Percentiles rank a stretch among this genome's conserved stretches.
Evolutionary conservation across 1,284 basidiomycete species (phyloP).

Genomic region (Sporisorium reilianum): DNA sequence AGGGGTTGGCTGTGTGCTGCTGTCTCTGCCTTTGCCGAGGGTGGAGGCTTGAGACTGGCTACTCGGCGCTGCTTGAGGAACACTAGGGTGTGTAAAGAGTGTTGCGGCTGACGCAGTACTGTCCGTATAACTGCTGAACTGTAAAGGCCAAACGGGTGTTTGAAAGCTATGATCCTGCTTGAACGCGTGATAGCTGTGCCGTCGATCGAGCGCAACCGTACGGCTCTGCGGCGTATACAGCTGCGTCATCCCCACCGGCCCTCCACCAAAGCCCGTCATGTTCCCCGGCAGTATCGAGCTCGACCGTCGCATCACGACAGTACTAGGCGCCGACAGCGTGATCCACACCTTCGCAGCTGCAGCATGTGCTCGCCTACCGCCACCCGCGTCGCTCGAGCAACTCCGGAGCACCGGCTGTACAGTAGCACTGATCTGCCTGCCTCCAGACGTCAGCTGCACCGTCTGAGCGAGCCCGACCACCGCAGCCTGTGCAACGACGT

Average conservation of each 20-base stretch:
- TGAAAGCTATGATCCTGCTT: neutral
- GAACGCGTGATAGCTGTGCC: conserved; percentile 2
- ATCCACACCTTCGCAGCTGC: conserved; percentile 32
- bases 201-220: neutral
- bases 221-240: neutral
- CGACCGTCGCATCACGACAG: neutral
- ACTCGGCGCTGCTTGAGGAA: no score
- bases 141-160: no score
- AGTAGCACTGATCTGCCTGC: conserved; percentile 10
- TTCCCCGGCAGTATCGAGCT: neutral
- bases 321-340: conserved; percentile 7
- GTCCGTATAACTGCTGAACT: neutral
- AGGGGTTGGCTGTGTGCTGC: neutral
- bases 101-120: neutral
- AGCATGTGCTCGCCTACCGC: neutral
- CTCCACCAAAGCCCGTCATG: neutral
- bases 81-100: no score
- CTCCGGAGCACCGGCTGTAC: conserved; percentile 29
- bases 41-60: neutral
- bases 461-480: conserved; percentile 26
- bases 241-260: neutral
- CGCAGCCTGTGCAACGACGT: conserved; percentile 27
- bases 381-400: no score
- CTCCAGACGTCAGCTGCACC: conserved; percentile 8
- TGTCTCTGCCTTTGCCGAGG: neutral